Conservation (phyloP, 352 stramenopile genomes). For the Globisporangium alternatum region DNA sequence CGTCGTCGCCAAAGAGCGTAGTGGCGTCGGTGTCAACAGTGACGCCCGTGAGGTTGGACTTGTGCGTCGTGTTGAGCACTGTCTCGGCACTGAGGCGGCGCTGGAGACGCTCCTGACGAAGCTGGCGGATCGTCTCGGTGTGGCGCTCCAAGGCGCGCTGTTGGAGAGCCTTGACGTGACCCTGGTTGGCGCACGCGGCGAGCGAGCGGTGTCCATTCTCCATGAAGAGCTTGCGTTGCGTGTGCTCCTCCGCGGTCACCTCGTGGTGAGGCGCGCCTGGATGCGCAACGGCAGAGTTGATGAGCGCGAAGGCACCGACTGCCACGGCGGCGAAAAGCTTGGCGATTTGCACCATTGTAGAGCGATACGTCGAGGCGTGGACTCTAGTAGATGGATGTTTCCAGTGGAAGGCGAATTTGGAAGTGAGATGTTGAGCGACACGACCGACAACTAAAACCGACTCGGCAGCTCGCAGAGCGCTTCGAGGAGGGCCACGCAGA, state of each 20-base stretch:
- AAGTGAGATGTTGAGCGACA: too few relatives aligned
- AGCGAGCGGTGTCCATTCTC: conserved; percentile 11
- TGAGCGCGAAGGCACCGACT: not conserved
- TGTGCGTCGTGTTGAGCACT: conserved; percentile 11
- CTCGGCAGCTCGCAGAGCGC: too few relatives aligned
- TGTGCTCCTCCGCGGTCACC: not conserved
- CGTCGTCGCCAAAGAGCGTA: conserved; percentile 6
- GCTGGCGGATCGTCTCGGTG: not conserved
- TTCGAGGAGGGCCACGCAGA: too few relatives aligned
- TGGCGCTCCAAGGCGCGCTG: not conserved
- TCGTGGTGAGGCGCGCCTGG: conserved; percentile 7
- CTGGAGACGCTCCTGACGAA: not conserved
- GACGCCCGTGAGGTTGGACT: conserved; percentile 13
- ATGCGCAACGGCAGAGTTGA: conserved; percentile 4
- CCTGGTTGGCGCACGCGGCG: conserved; percentile 8
- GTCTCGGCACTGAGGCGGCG: conserved; percentile 9
- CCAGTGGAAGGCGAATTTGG: not conserved
- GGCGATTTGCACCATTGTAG: not conserved
- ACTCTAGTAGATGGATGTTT: not conserved
- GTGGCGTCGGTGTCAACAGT: not conserved
- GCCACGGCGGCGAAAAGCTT: not conserved
- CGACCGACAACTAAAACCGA: too few relatives aligned
- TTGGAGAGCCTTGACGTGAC: conserved; percentile 12
- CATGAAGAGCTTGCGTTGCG: conserved; percentile 9
- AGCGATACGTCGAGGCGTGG: not conserved